phyloP scores from a whole-genome alignment of 164 flowering plant species.

The Akebia trifoliata region DNA sequence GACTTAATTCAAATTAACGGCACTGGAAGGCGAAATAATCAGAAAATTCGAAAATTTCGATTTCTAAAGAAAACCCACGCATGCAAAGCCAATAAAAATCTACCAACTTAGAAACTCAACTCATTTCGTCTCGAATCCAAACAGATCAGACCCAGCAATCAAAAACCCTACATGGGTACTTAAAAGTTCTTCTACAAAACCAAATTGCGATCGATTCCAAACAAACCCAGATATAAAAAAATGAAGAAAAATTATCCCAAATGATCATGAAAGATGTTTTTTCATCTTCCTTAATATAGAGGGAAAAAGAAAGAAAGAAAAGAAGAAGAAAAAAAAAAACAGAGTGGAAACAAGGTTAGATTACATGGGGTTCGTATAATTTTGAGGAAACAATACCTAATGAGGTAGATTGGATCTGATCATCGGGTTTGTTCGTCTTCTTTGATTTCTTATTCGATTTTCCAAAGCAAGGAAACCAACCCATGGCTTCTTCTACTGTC shows the following conservation, averaged over 20 bases:
- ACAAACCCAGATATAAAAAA: constrained; percentile 2
- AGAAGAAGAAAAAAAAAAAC: background rate
- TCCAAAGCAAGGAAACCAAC: constrained; percentile 62
- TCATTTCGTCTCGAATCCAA: background rate
- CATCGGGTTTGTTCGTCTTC: constrained; percentile 26
- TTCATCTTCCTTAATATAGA: background rate
- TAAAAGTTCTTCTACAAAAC: background rate
- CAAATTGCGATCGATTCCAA: background rate
- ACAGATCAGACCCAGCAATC: background rate
- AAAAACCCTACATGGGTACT: constrained; percentile 3
- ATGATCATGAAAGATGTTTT: background rate
- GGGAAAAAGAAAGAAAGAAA: constrained; percentile 3
- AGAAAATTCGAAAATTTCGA: background rate
- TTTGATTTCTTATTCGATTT: constrained; percentile 38
- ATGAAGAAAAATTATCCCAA: constrained; percentile 3
- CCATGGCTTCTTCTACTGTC: constrained; percentile 32
- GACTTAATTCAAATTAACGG: too few species aligned
- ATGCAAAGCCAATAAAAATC: background rate
- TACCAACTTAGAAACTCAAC: background rate
- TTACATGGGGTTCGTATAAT: background rate
- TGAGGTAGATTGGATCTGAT: constrained; percentile 46
- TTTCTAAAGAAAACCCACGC: too few species aligned
- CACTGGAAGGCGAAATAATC: background rate
- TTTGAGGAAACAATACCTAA: constrained; percentile 31
- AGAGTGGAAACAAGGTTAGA: background rate